Base-by-base conservation (phyloP, 1,284 basidiomycete genomes). In the Puccinia coronata region DNA sequence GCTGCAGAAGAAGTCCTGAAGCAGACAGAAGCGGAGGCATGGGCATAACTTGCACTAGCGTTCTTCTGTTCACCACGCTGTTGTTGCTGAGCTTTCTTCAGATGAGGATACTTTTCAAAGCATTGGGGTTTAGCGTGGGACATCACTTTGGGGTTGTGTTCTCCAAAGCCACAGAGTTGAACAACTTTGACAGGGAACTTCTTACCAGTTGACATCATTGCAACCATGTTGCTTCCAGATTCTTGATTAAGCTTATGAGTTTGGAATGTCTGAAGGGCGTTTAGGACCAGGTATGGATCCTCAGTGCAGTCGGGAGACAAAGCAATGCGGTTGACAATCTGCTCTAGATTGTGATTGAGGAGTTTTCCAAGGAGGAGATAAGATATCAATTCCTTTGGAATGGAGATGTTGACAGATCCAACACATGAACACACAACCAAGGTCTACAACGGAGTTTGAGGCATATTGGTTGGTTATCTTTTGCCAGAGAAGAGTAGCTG, bases 391-490 rank as follows among this genome's bases (percentile, higher is more conserved):
- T 70, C 28, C 3, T 3, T 6, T 23, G 69, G 69, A 1, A 70
- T 69, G n/a, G 6, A 18, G 16, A 69, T 34, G 12, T n/a, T 12
- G 2, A 69, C 65, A 2, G 23, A 3, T 9, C 39, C 36, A 70
- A 1, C 12, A 18, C 36, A 70, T 41, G 36, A 5, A 43, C 2
- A 70, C 43, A 28, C 69, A 3, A 25, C 69, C 69, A 28, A 12
- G 9, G 20, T 49, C 51, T 4, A 43, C 51, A 1, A 51, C 43
- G 28, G 43, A 25, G 1, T 70, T 6, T 23, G 69, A 70, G n/a
- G 69, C 69, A 25, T 70, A 70, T 20, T 70, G 69, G 47, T 2
- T 47, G 1, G 63, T n/a, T 25, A 67, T 41, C 28, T 67, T 41
- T 39, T n/a, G n/a, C 63, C 63, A 67, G 0, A 67, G 41, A 1